Percentiles rank a stretch among this genome's conserved stretches.
phyloP scores from a whole-genome alignment of 2,329 filamentous ascomycete genomes.

The Fusarium sp. region DNA sequence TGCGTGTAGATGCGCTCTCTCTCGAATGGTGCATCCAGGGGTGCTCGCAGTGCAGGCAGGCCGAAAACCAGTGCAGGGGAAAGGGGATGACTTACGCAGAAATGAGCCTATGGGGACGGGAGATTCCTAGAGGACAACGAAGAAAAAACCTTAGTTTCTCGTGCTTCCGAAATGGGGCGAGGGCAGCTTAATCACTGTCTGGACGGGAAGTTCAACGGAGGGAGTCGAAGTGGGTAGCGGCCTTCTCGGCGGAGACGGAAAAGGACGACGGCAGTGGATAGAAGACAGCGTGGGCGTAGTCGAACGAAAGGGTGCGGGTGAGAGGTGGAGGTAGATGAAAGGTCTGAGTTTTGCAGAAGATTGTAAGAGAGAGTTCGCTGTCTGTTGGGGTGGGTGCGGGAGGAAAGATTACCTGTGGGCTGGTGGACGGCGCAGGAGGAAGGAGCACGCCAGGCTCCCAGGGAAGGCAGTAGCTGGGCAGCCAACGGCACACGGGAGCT shows the following conservation, averaged over 20 bases:
- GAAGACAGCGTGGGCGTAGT: slow-evolving; percentile 4
- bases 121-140: slow-evolving; percentile 45
- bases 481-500: background rate
- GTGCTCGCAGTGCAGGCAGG: background rate
- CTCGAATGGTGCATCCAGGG: background rate
- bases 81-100: slow-evolving; percentile 43
- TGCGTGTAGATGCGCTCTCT: background rate
- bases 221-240: background rate
- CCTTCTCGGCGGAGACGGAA: slow-evolving; percentile 16
- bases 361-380: background rate
- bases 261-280: slow-evolving; percentile 16
- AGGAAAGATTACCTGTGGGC: background rate
- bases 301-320: slow-evolving; percentile 20
- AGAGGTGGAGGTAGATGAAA: slow-evolving; percentile 12
- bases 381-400: background rate
- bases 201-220: slow-evolving; percentile 12
- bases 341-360: background rate
- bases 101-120: slow-evolving; percentile 44
- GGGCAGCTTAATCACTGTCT: slow-evolving; percentile 20
- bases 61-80: background rate
- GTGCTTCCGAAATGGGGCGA: slow-evolving; percentile 36
- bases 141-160: slow-evolving; percentile 47
- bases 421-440: background rate
- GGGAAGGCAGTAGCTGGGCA: background rate
- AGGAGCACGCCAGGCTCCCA: slow-evolving; percentile 20